Base-by-base conservation (phyloP, 2,329 filamentous ascomycete species). In the Ophiocordyceps robertsii region DNA sequence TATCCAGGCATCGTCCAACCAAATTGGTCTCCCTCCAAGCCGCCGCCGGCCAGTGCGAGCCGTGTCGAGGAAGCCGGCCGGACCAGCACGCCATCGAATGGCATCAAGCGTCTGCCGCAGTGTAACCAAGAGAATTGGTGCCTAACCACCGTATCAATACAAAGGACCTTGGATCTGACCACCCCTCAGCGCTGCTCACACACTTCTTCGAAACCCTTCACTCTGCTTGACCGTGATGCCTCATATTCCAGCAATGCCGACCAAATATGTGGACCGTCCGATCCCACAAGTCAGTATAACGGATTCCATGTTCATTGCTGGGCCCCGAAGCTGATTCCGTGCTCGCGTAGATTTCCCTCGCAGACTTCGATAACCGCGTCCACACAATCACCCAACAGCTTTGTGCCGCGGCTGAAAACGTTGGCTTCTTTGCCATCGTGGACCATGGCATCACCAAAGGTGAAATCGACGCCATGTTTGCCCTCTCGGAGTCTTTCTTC, bases 351-450 rank as follows among this genome's bases (percentile, higher is more conserved):
- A 72, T 80, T 53, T 77, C 74, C 1, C 61, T 79, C 4, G 61
- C 54, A 36, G 58, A 76, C 56, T 78, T 76, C 51, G 61, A 68
- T 27, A 48, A 56, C 5, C 69, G 74, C 40, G 66, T 74, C 50
- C 66, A 73, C 44, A 58, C 67, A 35, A 77, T 79, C 48, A 73
- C 73, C 0, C 42, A 54, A 1, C 56, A 76, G 46, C 63, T 79
- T 2, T 59, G 72, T 43, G 49, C 64, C 11, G 75, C 75, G 1
- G 72, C 75, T 2, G 73, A 78, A 48, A 70, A 70, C 8, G 68
- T 70, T 41, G 75, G 75, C n/a, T 78, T 79, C 63, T 80, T 80
- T 58, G 69, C 67, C 30, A 49, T 80, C 2, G 56, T 68, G 14
- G 63, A 77, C 51, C 75, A 78, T 47, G 71, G 67, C n/a, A 70